A percentile compares a stretch with the other conserved stretches of the same genome.
These are phyloP conservation scores for Phytopythium chamaehyphon DNA, from an alignment of 352 stramenopile genomes.

Conservation along the genomic window DNA sequence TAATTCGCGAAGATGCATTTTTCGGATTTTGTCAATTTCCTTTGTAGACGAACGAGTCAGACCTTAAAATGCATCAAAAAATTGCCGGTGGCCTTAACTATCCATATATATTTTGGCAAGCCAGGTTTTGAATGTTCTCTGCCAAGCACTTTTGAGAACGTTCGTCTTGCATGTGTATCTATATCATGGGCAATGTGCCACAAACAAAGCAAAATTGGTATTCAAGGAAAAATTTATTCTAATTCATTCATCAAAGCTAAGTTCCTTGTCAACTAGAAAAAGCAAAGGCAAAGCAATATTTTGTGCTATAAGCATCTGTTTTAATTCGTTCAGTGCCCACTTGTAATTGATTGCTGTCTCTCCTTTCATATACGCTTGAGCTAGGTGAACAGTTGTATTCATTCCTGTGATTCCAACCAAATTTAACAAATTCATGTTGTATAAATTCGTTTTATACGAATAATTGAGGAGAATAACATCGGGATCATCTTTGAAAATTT, in stretches of 20 bases:
- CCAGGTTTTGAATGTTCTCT: no score
- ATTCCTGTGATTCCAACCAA: slow-evolving; percentile 9
- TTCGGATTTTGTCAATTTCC: no score
- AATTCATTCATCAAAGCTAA: slow-evolving; percentile 14
- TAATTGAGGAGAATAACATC: slow-evolving; percentile 7
- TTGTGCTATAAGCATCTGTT: neutral
- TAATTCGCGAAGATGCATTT: no score
- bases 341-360: slow-evolving; percentile 7
- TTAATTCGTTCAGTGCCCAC: slow-evolving; percentile 7
- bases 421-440: slow-evolving; percentile 14
- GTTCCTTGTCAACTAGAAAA: slow-evolving; percentile 9
- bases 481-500: neutral
- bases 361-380: slow-evolving; percentile 8
- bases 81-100: no score
- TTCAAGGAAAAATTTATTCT: slow-evolving; percentile 4
- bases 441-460: slow-evolving; percentile 14
- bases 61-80: no score
- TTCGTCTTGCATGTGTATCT: slow-evolving; percentile 6
- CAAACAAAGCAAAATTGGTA: slow-evolving; percentile 9
- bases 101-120: no score
- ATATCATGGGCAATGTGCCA: slow-evolving; percentile 20
- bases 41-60: no score
- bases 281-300: slow-evolving; percentile 7
- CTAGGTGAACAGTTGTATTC: slow-evolving; percentile 17
- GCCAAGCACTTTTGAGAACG: no score